phyloP scores from a whole-genome alignment of 768 basidiomycete genomes.

The Mycena filopes region DNA sequence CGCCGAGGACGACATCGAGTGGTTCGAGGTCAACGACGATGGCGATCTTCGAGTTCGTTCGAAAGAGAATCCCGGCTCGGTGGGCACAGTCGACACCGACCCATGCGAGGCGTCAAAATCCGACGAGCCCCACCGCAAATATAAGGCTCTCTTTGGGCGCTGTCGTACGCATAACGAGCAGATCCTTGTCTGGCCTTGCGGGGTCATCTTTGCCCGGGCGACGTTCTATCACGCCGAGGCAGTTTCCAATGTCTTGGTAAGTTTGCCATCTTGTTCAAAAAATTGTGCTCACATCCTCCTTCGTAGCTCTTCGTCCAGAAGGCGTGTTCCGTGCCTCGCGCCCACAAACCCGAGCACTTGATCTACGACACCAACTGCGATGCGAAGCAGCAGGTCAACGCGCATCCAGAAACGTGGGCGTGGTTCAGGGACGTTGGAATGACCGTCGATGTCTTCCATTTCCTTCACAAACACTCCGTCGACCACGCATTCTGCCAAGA shows the following conservation, averaged over 20 bases:
- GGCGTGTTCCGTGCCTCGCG: slow-evolving; percentile 38
- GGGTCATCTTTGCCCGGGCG: slow-evolving; percentile 31
- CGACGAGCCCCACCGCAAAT: slow-evolving; percentile 15
- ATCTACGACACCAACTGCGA: slow-evolving; percentile 31
- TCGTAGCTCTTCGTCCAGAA: slow-evolving; percentile 17
- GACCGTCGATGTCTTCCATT: too few species aligned
- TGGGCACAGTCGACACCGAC: background rate
- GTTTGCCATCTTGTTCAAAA: background rate
- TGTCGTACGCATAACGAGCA: slow-evolving; percentile 36
- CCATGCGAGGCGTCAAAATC: slow-evolving; percentile 23
- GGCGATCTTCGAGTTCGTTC: too few species aligned
- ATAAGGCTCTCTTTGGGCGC: slow-evolving; percentile 31
- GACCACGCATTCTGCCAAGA: slow-evolving; percentile 22
- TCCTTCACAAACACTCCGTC: slow-evolving; percentile 23
- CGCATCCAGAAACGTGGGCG: background rate
- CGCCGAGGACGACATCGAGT: background rate
- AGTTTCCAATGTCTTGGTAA: slow-evolving; percentile 31
- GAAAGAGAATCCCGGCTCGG: background rate
- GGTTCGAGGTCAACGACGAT: too few species aligned
- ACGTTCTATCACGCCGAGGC: slow-evolving; percentile 36
- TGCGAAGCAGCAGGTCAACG: slow-evolving; percentile 26
- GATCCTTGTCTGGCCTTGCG: slow-evolving; percentile 32
- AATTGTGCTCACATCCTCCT: background rate
- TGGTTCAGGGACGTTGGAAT: slow-evolving; percentile 24
- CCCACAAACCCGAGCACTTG: slow-evolving; percentile 38